These are phyloP conservation scores for Cladosporium sp. DNA, from an alignment of 2,329 filamentous ascomycete species.

Conservation along the genomic window DNA sequence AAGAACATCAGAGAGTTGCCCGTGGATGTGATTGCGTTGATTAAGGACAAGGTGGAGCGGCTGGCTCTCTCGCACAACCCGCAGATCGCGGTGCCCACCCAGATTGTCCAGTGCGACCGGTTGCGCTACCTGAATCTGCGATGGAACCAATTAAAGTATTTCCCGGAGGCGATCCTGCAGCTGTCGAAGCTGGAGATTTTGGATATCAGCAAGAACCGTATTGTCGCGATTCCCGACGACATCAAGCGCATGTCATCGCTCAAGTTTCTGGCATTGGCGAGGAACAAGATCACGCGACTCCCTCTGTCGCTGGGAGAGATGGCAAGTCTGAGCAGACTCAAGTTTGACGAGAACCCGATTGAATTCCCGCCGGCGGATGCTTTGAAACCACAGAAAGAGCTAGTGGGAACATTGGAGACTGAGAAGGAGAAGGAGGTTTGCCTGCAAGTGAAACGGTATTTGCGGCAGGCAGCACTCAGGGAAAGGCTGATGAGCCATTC, in stretches of 20 bases:
- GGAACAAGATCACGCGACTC: constrained; percentile 78
- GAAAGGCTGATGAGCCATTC: constrained; percentile 22
- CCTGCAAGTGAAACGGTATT: constrained; percentile 53
- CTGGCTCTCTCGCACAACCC: constrained; percentile 78
- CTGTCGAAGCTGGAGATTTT: constrained; percentile 84
- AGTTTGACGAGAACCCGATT: constrained; percentile 82
- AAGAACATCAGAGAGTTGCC: constrained; percentile 66
- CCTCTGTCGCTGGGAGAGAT: constrained; percentile 83
- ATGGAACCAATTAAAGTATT: constrained; percentile 65
- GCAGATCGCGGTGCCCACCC: constrained; percentile 60
- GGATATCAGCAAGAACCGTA: constrained; percentile 83
- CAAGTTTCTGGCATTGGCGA: constrained; percentile 81
- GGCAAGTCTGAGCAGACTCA: constrained; percentile 80
- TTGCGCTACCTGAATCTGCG: constrained; percentile 75
- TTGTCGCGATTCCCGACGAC: constrained; percentile 69
- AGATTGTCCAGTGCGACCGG: constrained; percentile 70
- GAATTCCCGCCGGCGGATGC: constrained; percentile 59
- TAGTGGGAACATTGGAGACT: constrained; percentile 39
- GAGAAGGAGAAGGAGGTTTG: constrained; percentile 56
- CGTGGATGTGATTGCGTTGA: constrained; percentile 67
- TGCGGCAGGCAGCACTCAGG: constrained; percentile 40
- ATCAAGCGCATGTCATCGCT: constrained; percentile 76
- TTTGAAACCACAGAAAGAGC: constrained; percentile 24
- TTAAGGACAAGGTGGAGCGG: constrained; percentile 66
- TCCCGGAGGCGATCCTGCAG: constrained; percentile 66